Evolutionary conservation across 2,329 filamentous ascomycete genomes (phyloP), one percentile per base, ranked within the genome.

Genomic region (Hirsutella thompsonii): DNA sequence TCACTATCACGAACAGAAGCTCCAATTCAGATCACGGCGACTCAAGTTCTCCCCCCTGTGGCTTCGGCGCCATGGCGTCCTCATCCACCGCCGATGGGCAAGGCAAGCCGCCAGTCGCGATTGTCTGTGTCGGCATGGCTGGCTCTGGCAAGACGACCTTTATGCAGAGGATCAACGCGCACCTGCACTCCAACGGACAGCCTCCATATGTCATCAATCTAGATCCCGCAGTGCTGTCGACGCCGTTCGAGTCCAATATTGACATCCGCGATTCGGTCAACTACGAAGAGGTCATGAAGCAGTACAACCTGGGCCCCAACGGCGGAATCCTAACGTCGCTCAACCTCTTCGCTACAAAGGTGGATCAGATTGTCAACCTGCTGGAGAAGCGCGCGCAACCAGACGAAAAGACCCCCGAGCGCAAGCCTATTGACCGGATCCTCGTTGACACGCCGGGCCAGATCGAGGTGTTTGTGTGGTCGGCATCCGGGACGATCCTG

Each of bases 281-380:
- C 73, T 98, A 98, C 70, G 92, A 94, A 61, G 90, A 98, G 64
- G 92, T 98, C 48, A 98, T 98, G 93, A 93, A 90, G 65, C 89
- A 96, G 65, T 96, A 95, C 63, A 95, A 95, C 57, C 76, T 98
- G 0, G 92, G 92, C 0, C 92, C 92, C 8, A 98, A 98, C 66
- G 92, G 92, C 40, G 93, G 89, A 37, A 98, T 98, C 55, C 68
- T 98, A 50, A 98, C 93, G 2, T 92, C 85, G 10, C 68, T 98
- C 38, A 98, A 98, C 60, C 76, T 98, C 20, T 98, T 98, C 60
- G 87, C 89, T 34, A 98, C 93, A 43, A 98, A 98, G 62, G 87
- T 98, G 46, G 93, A 98, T 55, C 92, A 98, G 63, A 85, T 98
- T 41, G 77, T 98, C 44, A 71, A 71, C 16, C 72, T 98, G 9